phyloP scores from a whole-genome alignment of 345 rosid genomes.

The Aquilaria yunnanensis region DNA sequence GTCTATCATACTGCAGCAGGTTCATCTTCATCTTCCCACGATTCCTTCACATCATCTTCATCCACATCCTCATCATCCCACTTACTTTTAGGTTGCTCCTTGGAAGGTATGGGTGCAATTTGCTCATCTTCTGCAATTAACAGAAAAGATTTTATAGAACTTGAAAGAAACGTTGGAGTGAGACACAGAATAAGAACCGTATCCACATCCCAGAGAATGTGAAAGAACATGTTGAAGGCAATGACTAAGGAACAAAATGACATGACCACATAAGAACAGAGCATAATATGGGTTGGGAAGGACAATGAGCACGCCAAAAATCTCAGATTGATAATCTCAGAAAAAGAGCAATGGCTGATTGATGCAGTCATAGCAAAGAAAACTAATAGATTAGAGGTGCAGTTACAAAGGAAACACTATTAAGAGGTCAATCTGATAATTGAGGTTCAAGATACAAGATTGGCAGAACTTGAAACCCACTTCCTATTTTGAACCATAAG shows the following conservation, averaged over 20 bases:
- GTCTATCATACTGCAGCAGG: constrained; percentile 18
- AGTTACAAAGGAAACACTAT: no score
- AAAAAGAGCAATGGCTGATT: no score
- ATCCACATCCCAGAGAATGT: background rate
- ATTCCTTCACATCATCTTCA: constrained; percentile 82
- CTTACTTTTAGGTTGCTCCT: constrained; percentile 44
- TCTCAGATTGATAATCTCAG: no score
- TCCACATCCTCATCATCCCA: constrained; percentile 99
- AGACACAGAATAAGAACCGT: background rate
- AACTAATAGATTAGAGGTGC: no score
- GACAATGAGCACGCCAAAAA: no score
- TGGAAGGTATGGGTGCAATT: constrained; percentile 43
- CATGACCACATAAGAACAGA: no score
- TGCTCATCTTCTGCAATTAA: constrained; percentile 53
- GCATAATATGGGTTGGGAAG: no score
- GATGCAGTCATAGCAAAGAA: no score
- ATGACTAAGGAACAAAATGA: background rate
- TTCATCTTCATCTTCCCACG: constrained; percentile 99
- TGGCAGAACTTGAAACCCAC: no score
- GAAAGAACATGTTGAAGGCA: background rate
- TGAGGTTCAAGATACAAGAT: no score
- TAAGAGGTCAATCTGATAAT: no score
- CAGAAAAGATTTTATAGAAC: background rate
- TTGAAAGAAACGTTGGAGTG: background rate
- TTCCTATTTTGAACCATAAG: no score